A percentile compares a stretch with the other conserved stretches of the same genome.
phyloP scores from a whole-genome alignment of 768 basidiomycete species.

The Suillus cothurnatus region DNA sequence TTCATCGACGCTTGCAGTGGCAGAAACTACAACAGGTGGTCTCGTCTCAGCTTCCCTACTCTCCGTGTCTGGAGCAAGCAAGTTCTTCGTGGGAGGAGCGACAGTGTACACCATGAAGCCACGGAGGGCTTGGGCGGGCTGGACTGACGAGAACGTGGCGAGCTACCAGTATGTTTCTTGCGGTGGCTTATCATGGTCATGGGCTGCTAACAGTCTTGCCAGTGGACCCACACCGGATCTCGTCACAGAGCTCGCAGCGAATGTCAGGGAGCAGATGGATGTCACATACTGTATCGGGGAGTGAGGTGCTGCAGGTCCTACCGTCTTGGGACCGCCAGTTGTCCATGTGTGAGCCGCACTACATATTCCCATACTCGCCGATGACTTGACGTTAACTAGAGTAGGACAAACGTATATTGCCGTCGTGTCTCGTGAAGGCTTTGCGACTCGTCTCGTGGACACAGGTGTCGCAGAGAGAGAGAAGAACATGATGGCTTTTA shows the following conservation, averaged over 20 bases:
- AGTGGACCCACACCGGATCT: conserved; percentile 23
- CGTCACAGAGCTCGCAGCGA: conserved; percentile 18
- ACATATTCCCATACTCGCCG: neutral
- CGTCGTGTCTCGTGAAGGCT: conserved; percentile 12
- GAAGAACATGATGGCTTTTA: conserved; percentile 22
- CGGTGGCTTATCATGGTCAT: neutral
- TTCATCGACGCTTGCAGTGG: conserved; percentile 17
- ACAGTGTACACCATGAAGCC: conserved; percentile 20
- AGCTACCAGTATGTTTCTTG: conserved; percentile 14
- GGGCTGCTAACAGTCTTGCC: neutral
- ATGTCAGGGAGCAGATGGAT: conserved; percentile 15
- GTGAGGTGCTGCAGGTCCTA: conserved; percentile 23
- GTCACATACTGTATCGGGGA: conserved; percentile 22
- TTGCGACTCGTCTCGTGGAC: conserved; percentile 17
- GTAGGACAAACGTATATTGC: conserved; percentile 14
- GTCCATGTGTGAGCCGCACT: conserved; percentile 12
- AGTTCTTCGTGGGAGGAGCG: conserved; percentile 18
- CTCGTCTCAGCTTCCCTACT: conserved; percentile 22
- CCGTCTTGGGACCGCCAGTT: conserved; percentile 8
- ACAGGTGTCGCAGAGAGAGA: conserved; percentile 18
- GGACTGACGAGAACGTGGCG: conserved; percentile 19
- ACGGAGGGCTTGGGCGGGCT: conserved; percentile 19
- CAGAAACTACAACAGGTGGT: conserved; percentile 25
- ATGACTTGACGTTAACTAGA: conserved; percentile 3
- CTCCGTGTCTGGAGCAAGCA: conserved; percentile 22